Evolutionary conservation across 2,329 filamentous ascomycete genomes (phyloP).

Genomic region (Penicillium sp.): DNA sequence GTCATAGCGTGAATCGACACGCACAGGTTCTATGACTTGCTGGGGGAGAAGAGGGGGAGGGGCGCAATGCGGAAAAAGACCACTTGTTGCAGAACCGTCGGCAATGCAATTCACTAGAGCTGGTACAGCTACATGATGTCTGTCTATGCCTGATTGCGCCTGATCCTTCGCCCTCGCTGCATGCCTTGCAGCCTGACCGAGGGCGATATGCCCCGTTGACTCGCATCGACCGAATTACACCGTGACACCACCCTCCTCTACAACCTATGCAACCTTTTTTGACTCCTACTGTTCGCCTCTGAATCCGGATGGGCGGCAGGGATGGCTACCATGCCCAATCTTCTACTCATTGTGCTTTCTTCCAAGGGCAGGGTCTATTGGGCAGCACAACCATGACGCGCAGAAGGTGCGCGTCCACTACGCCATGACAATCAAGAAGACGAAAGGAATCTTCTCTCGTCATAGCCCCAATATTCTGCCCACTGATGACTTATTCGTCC

Average conservation of each 20-base stretch:
- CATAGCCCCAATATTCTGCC: constrained; percentile 9
- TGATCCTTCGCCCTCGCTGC: constrained; percentile 9
- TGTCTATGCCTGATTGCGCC: constrained; percentile 8
- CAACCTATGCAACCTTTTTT: background rate
- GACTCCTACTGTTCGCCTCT: background rate
- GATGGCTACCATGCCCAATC: constrained; percentile 3
- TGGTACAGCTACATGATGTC: background rate
- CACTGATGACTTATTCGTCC: constrained; percentile 12
- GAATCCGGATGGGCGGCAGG: constrained; percentile 2
- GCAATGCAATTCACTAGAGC: constrained; percentile 11
- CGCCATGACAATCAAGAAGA: no score
- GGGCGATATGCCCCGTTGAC: constrained; percentile 18
- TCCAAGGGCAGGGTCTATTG: constrained; percentile 8
- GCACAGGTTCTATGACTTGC: constrained; percentile 20
- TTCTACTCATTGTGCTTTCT: background rate
- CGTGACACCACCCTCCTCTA: constrained; percentile 18
- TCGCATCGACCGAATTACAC: constrained; percentile 20
- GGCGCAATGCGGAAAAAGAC: constrained; percentile 10
- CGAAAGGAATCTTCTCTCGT: constrained; percentile 4
- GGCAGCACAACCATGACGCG: constrained; percentile 16
- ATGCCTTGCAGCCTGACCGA: constrained; percentile 24
- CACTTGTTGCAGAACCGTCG: constrained; percentile 11
- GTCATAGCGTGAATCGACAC: constrained; percentile 14
- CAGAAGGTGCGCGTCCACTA: constrained; percentile 2
- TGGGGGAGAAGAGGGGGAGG: constrained; percentile 6